A percentile compares a stretch with the other conserved stretches of the same genome.
Conservation (phyloP, 257 asterid genomes). For the Nicotiana undulata region DNA sequence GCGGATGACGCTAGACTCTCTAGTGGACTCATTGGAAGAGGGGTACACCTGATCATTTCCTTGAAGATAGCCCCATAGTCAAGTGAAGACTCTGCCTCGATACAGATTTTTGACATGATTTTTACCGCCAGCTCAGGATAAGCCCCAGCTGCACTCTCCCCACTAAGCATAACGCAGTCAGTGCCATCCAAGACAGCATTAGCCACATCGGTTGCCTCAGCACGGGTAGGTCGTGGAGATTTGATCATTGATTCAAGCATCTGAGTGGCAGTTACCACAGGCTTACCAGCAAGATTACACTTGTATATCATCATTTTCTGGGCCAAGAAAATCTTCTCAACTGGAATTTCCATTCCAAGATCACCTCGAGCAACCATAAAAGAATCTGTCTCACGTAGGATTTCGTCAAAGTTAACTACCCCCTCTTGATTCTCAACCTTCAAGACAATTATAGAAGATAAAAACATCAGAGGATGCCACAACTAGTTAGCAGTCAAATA, state of each 20-base stretch:
- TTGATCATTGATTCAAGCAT: conserved; percentile 95
- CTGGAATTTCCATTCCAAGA: conserved; percentile 90
- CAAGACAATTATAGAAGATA: conserved; percentile 1
- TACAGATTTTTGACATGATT: conserved; percentile 71
- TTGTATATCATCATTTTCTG: conserved; percentile 93
- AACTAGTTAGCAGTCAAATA: background rate
- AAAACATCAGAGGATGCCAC: background rate
- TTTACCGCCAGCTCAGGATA: conserved; percentile 74
- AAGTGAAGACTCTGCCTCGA: conserved; percentile 78
- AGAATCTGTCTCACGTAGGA: conserved; percentile 75
- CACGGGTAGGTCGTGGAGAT: conserved; percentile 92
- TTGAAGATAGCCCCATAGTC: conserved; percentile 66
- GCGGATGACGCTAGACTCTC: conserved; percentile 82
- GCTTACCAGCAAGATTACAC: conserved; percentile 77
- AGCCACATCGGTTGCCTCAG: conserved; percentile 91
- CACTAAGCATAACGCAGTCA: conserved; percentile 86
- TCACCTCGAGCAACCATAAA: conserved; percentile 97
- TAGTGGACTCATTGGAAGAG: conserved; percentile 82
- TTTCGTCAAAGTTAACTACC: conserved; percentile 74
- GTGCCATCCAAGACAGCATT: conserved; percentile 88
- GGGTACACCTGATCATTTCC: conserved; percentile 65
- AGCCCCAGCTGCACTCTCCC: conserved; percentile 91
- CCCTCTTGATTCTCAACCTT: conserved; percentile 96
- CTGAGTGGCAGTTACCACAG: conserved; percentile 89
- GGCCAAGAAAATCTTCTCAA: conserved; percentile 81